These are phyloP conservation scores for Cryptococcus sp. DNA, from an alignment of 1,284 basidiomycete species.

Conservation along the genomic window DNA sequence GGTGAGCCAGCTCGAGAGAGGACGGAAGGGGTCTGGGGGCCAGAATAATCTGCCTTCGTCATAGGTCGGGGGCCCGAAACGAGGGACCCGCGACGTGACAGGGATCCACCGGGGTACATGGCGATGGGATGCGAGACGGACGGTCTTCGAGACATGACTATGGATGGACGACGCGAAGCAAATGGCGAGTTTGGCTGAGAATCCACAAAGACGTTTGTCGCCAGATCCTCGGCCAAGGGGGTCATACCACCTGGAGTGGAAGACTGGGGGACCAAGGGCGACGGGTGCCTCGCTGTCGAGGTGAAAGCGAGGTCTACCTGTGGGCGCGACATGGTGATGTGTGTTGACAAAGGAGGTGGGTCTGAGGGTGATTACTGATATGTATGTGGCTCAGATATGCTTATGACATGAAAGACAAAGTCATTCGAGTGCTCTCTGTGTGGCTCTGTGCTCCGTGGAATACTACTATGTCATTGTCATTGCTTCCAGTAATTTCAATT, in stretches of 20 bases:
- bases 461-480: too few species aligned
- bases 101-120: slow-evolving; percentile 10
- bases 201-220: slow-evolving; percentile 13
- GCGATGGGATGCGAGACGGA: slow-evolving; percentile 3
- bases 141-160: slow-evolving; percentile 12
- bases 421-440: too few species aligned
- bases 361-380: background rate
- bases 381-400: too few species aligned
- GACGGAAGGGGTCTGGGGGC: slow-evolving; percentile 45
- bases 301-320: slow-evolving; percentile 16
- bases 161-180: slow-evolving; percentile 21
- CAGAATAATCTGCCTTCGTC: slow-evolving; percentile 40
- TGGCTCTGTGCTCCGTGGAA: too few species aligned
- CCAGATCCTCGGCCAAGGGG: too few species aligned
- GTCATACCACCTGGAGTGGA: slow-evolving; percentile 2
- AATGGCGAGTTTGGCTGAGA: slow-evolving; percentile 26
- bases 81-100: slow-evolving; percentile 38
- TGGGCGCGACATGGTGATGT: slow-evolving; percentile 11
- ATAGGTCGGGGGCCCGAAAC: slow-evolving; percentile 45
- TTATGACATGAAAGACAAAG: too few species aligned
- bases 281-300: slow-evolving; percentile 17
- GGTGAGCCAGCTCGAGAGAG: slow-evolving; percentile 52
- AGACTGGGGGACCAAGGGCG: slow-evolving; percentile 1
- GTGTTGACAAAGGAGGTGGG: slow-evolving; percentile 1
- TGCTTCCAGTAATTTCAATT: too few species aligned